Conservation (phyloP, 2,329 filamentous ascomycete species). For the Neoarthrinium moseri region DNA sequence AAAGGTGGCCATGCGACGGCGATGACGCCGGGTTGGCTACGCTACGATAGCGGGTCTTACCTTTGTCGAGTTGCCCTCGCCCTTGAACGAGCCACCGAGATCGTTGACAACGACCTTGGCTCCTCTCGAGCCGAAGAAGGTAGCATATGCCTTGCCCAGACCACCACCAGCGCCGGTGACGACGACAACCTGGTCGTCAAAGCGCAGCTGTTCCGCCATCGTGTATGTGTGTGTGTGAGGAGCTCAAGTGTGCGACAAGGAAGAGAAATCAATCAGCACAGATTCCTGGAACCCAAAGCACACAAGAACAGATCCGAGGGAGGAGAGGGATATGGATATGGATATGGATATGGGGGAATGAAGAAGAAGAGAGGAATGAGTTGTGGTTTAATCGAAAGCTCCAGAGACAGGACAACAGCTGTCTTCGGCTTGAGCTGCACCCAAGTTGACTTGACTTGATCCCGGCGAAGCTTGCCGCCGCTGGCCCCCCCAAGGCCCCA, state of each 20-base stretch:
- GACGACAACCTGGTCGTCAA: conserved; percentile 85
- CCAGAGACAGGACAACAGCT: background rate
- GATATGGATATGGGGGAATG: background rate
- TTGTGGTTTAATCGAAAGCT: background rate
- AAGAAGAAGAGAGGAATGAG: background rate
- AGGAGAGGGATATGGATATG: too few species aligned
- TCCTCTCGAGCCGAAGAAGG: conserved; percentile 89
- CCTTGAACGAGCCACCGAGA: conserved; percentile 88
- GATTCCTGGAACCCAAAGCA: too few species aligned
- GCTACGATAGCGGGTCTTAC: conserved; percentile 44
- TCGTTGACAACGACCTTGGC: conserved; percentile 97
- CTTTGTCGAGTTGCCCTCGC: conserved; percentile 84
- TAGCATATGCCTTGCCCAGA: conserved; percentile 76
- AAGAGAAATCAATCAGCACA: too few species aligned
- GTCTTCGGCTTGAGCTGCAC: background rate
- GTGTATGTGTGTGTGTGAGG: conserved; percentile 14
- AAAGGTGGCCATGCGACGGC: background rate
- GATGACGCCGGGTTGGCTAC: background rate
- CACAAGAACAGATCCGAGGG: too few species aligned
- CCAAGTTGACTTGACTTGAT: conserved; percentile 3
- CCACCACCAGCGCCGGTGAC: conserved; percentile 85
- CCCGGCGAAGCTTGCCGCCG: conserved; percentile 11
- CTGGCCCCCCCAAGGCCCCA: background rate
- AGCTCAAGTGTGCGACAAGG: conserved; percentile 9
- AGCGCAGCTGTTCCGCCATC: conserved; percentile 54